phyloP scores from a whole-genome alignment of 2,329 filamentous ascomycete species.

The Plenodomus biglobosus region DNA sequence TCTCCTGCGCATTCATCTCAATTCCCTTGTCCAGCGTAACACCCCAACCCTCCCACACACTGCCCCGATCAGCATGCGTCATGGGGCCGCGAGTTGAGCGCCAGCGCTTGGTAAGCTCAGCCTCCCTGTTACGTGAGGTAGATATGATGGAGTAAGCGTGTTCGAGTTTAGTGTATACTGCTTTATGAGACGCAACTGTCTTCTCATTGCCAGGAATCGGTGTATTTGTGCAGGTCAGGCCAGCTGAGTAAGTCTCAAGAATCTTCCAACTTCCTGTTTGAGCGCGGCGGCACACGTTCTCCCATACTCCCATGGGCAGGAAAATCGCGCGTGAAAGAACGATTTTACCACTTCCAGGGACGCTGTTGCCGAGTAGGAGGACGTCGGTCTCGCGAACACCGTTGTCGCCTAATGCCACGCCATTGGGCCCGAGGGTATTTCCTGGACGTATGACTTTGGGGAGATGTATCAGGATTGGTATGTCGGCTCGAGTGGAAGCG shows the following conservation, averaged over 20 bases:
- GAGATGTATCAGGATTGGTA: slow-evolving; percentile 37
- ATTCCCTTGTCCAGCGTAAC: slow-evolving; percentile 20
- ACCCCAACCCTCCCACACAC: slow-evolving; percentile 41
- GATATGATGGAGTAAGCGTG: slow-evolving; percentile 22
- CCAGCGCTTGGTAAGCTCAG: slow-evolving; percentile 38
- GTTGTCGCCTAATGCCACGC: slow-evolving; percentile 5
- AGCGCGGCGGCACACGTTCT: slow-evolving; percentile 17
- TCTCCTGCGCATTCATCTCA: slow-evolving; percentile 22
- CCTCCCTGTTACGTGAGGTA: slow-evolving; percentile 16
- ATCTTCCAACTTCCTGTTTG: slow-evolving; percentile 11
- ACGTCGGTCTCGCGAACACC: slow-evolving; percentile 28
- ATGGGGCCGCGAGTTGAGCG: slow-evolving; percentile 21
- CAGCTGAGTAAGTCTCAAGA: slow-evolving; percentile 27
- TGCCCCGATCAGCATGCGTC: slow-evolving; percentile 22
- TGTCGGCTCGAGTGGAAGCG: slow-evolving; percentile 2
- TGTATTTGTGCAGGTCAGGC: neutral
- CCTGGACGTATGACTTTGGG: slow-evolving; percentile 21
- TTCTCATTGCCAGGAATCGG: no score
- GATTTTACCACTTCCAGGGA: slow-evolving; percentile 9
- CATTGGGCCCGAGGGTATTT: slow-evolving; percentile 10
- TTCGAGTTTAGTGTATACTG: slow-evolving; percentile 23
- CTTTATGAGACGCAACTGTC: slow-evolving; percentile 11
- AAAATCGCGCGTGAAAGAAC: slow-evolving; percentile 27
- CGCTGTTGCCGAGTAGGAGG: slow-evolving; percentile 29
- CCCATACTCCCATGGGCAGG: slow-evolving; percentile 25